These are phyloP conservation scores for Trichothecium roseum DNA, from an alignment of 2,329 filamentous ascomycete species.

Conservation along the genomic window DNA sequence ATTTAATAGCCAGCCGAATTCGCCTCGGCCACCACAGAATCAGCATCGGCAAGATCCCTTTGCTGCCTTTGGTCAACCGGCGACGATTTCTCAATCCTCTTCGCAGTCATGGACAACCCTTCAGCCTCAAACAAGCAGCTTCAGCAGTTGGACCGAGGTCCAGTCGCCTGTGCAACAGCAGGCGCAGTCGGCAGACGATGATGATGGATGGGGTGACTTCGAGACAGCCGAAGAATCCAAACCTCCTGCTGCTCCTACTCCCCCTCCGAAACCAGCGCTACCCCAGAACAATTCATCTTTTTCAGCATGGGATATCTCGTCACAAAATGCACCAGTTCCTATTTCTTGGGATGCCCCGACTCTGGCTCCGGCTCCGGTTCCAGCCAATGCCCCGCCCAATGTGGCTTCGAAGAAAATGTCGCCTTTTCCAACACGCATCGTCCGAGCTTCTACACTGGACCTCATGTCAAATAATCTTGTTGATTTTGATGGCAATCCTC, in stretches of 20 bases:
- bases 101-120: constrained; percentile 1
- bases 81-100: not conserved
- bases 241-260: too few relatives aligned
- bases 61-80: not conserved
- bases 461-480: constrained; percentile 43
- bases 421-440: constrained; percentile 9
- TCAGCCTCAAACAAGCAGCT: constrained; percentile 9
- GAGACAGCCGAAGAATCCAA: constrained; percentile 37
- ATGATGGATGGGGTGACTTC: constrained; percentile 60
- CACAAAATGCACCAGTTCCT: too few relatives aligned
- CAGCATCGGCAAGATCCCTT: not conserved
- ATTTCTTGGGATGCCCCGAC: not conserved
- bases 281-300: too few relatives aligned
- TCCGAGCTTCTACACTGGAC: constrained; percentile 41
- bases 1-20: constrained; percentile 40
- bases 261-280: too few relatives aligned
- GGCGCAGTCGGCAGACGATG: constrained; percentile 32
- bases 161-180: constrained; percentile 3
- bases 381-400: not conserved
- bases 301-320: too few relatives aligned
- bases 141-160: constrained; percentile 6
- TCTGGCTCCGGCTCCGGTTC: constrained; percentile 7
- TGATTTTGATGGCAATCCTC: constrained; percentile 16
- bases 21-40: constrained; percentile 12
- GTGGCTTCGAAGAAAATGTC: constrained; percentile 1